Evolutionary conservation across 1,284 basidiomycete genomes (phyloP).

Genomic region (Sporisorium scitamineum): DNA sequence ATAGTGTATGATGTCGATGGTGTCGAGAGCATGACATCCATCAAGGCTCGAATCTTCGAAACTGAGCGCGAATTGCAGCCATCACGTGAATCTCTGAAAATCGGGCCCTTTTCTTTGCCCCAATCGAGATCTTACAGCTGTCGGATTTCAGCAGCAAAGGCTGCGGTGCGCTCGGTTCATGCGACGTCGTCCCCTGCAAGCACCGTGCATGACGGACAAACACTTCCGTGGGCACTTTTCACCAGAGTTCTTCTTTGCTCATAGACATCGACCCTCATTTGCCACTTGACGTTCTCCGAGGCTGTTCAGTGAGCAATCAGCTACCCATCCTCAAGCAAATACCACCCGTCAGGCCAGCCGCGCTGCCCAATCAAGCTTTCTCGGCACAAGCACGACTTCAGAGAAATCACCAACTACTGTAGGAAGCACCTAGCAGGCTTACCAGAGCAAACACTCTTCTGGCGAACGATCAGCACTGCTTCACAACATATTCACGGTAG

Average conservation of each 20-base stretch:
- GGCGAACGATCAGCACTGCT: not conserved
- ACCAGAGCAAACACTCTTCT: not conserved
- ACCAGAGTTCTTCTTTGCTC: not conserved
- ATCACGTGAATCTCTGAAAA: slow-evolving; percentile 21
- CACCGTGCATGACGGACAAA: not conserved
- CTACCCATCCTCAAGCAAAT: not conserved
- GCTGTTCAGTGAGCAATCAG: not conserved
- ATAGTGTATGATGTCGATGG: slow-evolving; percentile 2
- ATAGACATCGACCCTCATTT: not conserved
- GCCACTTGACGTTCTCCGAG: not conserved
- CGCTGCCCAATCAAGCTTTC: too few relatives aligned
- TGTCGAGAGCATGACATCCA: slow-evolving; percentile 11
- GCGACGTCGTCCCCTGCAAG: slow-evolving; percentile 1
- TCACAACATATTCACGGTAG: not conserved
- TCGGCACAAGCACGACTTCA: not conserved
- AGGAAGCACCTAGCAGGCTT: too few relatives aligned
- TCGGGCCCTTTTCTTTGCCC: not conserved
- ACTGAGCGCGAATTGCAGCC: slow-evolving; percentile 14
- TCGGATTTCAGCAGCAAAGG: slow-evolving; percentile 8
- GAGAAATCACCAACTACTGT: too few relatives aligned
- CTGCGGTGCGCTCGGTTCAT: slow-evolving; percentile 2
- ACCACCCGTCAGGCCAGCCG: not conserved
- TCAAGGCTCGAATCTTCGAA: slow-evolving; percentile 16
- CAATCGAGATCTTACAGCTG: slow-evolving; percentile 7
- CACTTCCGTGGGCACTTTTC: not conserved